A percentile compares a stretch with the other conserved stretches of the same genome.
phyloP scores from a whole-genome alignment of 768 basidiomycete species.

The Coprinopsis strossmayeri region DNA sequence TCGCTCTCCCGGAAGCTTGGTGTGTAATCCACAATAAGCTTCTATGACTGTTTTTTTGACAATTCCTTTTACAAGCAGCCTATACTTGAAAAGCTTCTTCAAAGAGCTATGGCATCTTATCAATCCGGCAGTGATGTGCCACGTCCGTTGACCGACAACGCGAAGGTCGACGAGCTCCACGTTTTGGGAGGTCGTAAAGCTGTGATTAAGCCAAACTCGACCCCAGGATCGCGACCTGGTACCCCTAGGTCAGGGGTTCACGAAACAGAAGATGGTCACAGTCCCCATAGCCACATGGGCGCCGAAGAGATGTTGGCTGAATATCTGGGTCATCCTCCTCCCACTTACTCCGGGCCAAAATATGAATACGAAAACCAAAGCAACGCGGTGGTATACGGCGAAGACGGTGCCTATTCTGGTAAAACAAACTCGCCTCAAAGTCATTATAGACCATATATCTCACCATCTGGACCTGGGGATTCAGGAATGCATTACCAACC shows the following conservation, averaged over 20 bases:
- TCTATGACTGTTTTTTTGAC: not conserved
- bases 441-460: not conserved
- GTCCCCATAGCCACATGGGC: constrained; percentile 17
- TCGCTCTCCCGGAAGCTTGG: constrained; percentile 29
- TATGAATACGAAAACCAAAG: not conserved
- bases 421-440: not conserved
- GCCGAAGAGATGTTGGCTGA: constrained; percentile 15
- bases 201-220: constrained; percentile 24
- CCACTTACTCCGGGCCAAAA: not conserved
- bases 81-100: constrained; percentile 30
- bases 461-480: constrained; percentile 5
- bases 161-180: constrained; percentile 26
- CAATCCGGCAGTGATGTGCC: constrained; percentile 18
- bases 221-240: constrained; percentile 10
- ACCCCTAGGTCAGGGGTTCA: constrained; percentile 15
- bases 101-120: constrained; percentile 28
- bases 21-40: constrained; percentile 16
- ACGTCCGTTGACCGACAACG: not conserved
- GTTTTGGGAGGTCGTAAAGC: constrained; percentile 31
- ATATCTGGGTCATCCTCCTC: not conserved
- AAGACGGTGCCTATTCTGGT: not conserved
- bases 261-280: constrained; percentile 18
- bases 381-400: not conserved
- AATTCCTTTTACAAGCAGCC: constrained; percentile 16
- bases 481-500: constrained; percentile 2